Evolutionary conservation across 495 filamentous ascomycete genomes (phyloP).

Genomic region (Paragyromitra xinjiangensis): DNA sequence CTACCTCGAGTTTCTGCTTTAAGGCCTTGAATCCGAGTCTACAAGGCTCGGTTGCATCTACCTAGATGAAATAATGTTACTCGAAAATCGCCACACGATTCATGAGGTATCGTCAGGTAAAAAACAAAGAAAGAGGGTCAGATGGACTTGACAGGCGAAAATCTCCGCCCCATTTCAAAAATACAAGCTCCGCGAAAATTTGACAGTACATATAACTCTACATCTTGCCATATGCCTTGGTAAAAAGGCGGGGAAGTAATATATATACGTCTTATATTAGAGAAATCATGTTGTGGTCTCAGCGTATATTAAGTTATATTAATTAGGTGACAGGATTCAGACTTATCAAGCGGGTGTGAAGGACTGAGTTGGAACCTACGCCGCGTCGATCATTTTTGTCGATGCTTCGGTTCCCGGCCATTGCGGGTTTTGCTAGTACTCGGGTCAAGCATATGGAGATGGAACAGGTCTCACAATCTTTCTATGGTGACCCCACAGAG

Average conservation of each 20-base stretch:
- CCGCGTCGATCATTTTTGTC: conserved; percentile 16
- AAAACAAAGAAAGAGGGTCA: background rate
- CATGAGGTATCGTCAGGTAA: background rate
- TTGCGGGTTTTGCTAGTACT: too few species aligned
- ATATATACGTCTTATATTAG: conserved; percentile 4
- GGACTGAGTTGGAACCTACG: conserved; percentile 2
- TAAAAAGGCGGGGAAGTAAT: background rate
- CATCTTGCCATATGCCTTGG: background rate
- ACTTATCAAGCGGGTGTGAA: conserved; percentile 1
- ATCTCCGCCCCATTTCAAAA: background rate
- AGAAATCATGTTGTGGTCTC: conserved; percentile 15
- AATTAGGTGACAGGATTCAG: conserved; percentile 10
- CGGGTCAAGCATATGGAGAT: too few species aligned
- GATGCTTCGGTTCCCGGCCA: background rate
- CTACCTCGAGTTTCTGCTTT: too few species aligned
- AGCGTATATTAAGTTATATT: conserved; percentile 32
- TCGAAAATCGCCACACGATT: background rate
- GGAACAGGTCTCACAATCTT: too few species aligned
- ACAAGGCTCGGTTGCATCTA: background rate
- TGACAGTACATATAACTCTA: background rate
- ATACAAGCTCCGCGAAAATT: background rate
- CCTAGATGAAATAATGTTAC: background rate
- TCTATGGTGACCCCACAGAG: too few species aligned
- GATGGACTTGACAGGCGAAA: background rate
- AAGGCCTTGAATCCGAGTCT: background rate